phyloP scores from a whole-genome alignment of 2,329 filamentous ascomycete genomes.

The Venturia carpophila region DNA sequence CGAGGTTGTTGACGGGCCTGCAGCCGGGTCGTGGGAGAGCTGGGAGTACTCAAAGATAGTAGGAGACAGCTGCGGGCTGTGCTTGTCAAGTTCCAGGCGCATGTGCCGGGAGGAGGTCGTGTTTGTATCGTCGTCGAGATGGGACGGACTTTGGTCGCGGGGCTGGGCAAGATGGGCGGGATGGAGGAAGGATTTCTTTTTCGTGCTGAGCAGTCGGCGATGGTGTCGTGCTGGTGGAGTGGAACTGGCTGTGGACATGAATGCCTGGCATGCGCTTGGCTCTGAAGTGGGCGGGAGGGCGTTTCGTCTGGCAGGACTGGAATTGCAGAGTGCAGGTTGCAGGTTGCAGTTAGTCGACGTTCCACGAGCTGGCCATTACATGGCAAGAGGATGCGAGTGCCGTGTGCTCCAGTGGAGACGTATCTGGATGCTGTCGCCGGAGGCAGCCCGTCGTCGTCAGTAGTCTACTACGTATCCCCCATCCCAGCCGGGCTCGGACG shows the following conservation, averaged over 20 bases:
- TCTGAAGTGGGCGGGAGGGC: background rate
- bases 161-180: background rate
- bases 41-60: slow-evolving; percentile 3
- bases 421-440: background rate
- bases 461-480: background rate
- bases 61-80: background rate
- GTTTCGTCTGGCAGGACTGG: background rate
- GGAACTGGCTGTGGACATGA: background rate
- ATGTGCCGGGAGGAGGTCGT: background rate
- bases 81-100: background rate
- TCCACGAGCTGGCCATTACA: background rate
- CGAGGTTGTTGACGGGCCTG: background rate
- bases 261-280: background rate
- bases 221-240: background rate
- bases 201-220: background rate
- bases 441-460: background rate
- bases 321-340: background rate
- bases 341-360: background rate
- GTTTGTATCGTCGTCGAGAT: background rate
- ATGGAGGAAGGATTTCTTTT: background rate
- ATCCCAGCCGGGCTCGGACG: too few species aligned
- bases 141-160: background rate
- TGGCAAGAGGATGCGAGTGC: background rate
- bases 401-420: background rate
- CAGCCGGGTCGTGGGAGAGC: background rate